Base-by-base conservation (phyloP, 441 rosid species). In the Adansonia gregorii region DNA sequence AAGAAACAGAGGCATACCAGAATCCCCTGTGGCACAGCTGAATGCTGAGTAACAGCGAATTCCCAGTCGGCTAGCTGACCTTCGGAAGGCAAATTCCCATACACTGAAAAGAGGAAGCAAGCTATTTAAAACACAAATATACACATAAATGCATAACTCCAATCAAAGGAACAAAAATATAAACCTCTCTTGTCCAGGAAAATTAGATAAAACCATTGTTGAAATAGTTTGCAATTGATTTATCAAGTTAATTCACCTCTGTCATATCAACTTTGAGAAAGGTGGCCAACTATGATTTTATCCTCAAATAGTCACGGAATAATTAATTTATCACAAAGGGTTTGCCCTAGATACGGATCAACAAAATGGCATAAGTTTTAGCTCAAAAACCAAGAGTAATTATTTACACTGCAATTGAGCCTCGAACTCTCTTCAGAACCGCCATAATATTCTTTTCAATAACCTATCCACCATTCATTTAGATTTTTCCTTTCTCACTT, bases 1-100 rank as follows among this genome's bases (percentile, higher is more conserved):
- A 43, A 41, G 60, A 83, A 56, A 83, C 17, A 70, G 77, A 80
- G 64, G 15, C 82, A 4, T 72, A 96, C 99, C 92, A 96, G 83
- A 76, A 96, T 82, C 82, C 96, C 97, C 83, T 93, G 97, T 0
- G 99, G 99, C 65, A 94, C 97, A 56, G 99, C 98, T 69, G 99
- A 96, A 87, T 96, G 98, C 78, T 96, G 98, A 80, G 94, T 86
- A 83, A 96, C 83, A 8, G 98, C 89, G 78, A 94, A 96, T 83
- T 94, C 97, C 99, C 99, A 96, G 79, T 94, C 94, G 56, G 97
- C 95, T 72, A 96, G 80, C 86, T 93, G 97, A 81, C 69, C 46
- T 81, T 90, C 81, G 72, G 98, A 89, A 51, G 99, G 99, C 77
- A 96, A 83, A 83, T 83, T 93, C 76, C 99, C 99, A 78, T 96